These are phyloP conservation scores for Globisporangium spiculum DNA, from an alignment of 352 stramenopile genomes.

Conservation along the genomic window DNA sequence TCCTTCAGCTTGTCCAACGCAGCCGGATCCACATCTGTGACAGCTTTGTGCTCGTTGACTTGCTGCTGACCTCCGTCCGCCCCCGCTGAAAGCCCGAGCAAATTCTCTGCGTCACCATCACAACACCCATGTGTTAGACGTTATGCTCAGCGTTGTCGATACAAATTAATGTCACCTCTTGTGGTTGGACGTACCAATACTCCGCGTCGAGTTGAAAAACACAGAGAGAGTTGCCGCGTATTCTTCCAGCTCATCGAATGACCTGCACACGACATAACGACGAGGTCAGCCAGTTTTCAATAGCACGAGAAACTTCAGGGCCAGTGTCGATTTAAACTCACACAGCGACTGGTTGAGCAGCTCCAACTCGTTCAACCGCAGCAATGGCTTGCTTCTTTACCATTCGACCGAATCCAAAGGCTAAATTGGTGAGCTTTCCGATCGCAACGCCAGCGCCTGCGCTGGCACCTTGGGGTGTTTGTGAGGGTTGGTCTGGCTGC, in stretches of 20 bases:
- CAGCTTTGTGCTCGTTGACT: constrained; percentile 40
- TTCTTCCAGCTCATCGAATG: constrained; percentile 60
- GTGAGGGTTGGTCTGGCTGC: not conserved
- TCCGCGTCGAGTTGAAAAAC: constrained; percentile 71
- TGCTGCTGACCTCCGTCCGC: constrained; percentile 53
- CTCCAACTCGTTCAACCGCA: constrained; percentile 71
- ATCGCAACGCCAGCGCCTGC: constrained; percentile 35
- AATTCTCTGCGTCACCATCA: constrained; percentile 33
- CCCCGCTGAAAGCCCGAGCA: constrained; percentile 48
- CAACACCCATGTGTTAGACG: not conserved
- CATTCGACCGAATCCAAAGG: constrained; percentile 78
- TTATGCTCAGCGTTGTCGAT: not conserved
- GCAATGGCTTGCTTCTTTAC: constrained; percentile 85
- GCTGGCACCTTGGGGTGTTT: constrained; percentile 10
- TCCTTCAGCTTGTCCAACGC: constrained; percentile 48
- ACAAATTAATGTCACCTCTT: not conserved
- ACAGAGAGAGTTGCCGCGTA: constrained; percentile 68
- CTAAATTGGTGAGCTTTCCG: constrained; percentile 77
- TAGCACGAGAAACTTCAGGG: not conserved
- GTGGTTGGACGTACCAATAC: constrained; percentile 37
- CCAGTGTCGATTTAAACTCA: constrained; percentile 18
- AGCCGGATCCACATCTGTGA: constrained; percentile 22
- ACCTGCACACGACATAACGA: constrained; percentile 22
- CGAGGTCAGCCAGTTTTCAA: constrained; percentile 2
- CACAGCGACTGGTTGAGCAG: constrained; percentile 50